Evolutionary conservation across 2,329 filamentous ascomycete genomes (phyloP).

Genomic region (Botryosphaeria agaves): DNA sequence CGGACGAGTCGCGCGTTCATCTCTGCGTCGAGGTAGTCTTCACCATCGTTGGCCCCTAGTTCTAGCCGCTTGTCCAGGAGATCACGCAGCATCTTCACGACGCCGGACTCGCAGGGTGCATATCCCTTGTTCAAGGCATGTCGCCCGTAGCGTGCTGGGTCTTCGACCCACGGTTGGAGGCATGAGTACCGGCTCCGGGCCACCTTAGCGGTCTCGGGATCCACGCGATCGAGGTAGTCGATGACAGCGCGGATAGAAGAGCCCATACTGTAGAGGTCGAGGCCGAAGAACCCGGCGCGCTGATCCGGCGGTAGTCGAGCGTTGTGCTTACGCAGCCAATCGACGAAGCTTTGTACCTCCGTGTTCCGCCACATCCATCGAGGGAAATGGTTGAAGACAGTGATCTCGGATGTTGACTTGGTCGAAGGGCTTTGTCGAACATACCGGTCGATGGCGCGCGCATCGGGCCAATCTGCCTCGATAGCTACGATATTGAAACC

Average conservation of each 20-base stretch:
- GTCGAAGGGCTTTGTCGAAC: constrained; percentile 26
- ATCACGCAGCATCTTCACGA: constrained; percentile 27
- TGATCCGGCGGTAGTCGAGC: constrained; percentile 11
- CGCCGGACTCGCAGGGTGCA: constrained; percentile 27
- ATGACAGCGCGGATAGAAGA: constrained; percentile 28
- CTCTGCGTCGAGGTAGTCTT: constrained; percentile 31
- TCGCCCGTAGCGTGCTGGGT: constrained; percentile 32
- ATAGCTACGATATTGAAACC: constrained; percentile 34
- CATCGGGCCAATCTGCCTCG: constrained; percentile 38
- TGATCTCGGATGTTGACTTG: constrained; percentile 13
- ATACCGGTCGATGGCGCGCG: constrained; percentile 32
- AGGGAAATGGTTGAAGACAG: constrained; percentile 32
- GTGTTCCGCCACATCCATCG: constrained; percentile 40
- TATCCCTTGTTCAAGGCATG: constrained; percentile 14
- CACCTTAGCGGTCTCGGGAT: constrained; percentile 24
- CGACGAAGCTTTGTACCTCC: constrained; percentile 32
- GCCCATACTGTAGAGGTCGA: constrained; percentile 35
- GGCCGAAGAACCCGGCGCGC: constrained; percentile 28
- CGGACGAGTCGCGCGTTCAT: constrained; percentile 33
- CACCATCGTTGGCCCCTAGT: constrained; percentile 22
- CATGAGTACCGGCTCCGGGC: constrained; percentile 28
- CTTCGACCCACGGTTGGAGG: constrained; percentile 30
- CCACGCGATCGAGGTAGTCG: constrained; percentile 29
- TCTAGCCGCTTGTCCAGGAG: constrained; percentile 25
- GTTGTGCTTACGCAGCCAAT: constrained; percentile 30